Percentiles rank a stretch among this genome's conserved stretches.
phyloP scores from a whole-genome alignment of 179 eudicot species.

The Vitellaria paradoxa region DNA sequence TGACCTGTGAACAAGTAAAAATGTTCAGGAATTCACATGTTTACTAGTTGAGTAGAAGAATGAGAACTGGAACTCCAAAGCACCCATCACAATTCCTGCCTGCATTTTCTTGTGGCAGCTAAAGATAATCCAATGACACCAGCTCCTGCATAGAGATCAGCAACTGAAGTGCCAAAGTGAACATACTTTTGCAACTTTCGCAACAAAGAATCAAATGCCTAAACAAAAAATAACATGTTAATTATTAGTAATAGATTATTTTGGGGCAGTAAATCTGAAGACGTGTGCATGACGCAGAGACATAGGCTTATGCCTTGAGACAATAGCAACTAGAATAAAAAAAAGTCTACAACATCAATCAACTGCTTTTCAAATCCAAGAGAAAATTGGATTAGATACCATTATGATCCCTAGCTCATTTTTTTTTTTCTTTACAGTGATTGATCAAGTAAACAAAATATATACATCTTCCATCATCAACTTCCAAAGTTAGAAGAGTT shows the following conservation, averaged over 20 bases:
- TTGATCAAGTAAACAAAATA: not conserved
- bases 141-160: constrained; percentile 96
- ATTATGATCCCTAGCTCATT: constrained; percentile 10
- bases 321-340: not conserved
- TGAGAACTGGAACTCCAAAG: constrained; percentile 6
- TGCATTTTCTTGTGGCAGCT: constrained; percentile 85
- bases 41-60: constrained; percentile 9
- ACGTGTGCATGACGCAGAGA: not conserved
- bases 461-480: not conserved
- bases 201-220: constrained; percentile 97
- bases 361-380: not conserved
- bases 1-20: constrained; percentile 48
- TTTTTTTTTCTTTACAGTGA: not conserved
- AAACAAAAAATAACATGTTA: constrained; percentile 13
- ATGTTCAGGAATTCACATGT: not conserved
- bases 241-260: not conserved
- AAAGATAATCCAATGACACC: constrained; percentile 97
- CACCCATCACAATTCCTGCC: constrained; percentile 30
- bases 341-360: not conserved
- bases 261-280: not conserved
- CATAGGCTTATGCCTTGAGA: not conserved
- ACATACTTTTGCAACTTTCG: constrained; percentile 84
- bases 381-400: not conserved
- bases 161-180: constrained; percentile 74
- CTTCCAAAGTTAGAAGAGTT: not conserved